Evolutionary conservation across 116 monocot genomes (phyloP).

Genomic region (Thalassia testudinum): DNA sequence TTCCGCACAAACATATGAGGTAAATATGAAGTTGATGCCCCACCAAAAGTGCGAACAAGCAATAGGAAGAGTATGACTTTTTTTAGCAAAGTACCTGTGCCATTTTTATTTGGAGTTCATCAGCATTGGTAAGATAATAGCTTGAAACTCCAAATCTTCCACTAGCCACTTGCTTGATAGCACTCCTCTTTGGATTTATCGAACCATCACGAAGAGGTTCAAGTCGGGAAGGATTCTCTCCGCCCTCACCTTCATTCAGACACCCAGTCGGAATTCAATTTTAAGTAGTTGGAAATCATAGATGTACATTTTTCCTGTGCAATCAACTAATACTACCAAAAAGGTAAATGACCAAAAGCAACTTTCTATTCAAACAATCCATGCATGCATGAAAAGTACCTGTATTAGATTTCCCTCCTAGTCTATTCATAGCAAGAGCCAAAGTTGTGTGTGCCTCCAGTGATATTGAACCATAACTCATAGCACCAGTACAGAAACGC

Average conservation of each 20-base stretch:
- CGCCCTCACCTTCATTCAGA: conserved; percentile 91
- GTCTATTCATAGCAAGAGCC: conserved; percentile 90
- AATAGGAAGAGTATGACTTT: neutral
- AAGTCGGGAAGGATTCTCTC: conserved; percentile 92
- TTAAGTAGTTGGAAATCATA: too few relatives aligned
- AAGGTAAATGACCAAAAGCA: too few relatives aligned
- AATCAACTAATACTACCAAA: too few relatives aligned
- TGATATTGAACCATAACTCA: conserved; percentile 99
- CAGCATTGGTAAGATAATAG: conserved; percentile 97
- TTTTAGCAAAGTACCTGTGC: conserved; percentile 67
- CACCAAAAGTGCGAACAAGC: too few relatives aligned
- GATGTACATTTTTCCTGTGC: too few relatives aligned
- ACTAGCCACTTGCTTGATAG: conserved; percentile 99
- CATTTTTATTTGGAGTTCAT: conserved; percentile 99
- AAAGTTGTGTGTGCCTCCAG: conserved; percentile 91
- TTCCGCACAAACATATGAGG: conserved; percentile 31
- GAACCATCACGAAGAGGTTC: conserved; percentile 82
- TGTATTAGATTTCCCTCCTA: conserved; percentile 99
- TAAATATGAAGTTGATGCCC: conserved; percentile 1
- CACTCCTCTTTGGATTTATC: conserved; percentile 89
- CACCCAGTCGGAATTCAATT: too few relatives aligned
- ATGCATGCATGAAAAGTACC: conserved; percentile 33
- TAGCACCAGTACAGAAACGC: conserved; percentile 88
- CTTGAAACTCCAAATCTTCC: conserved; percentile 98
- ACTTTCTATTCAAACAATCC: too few relatives aligned